Base-by-base conservation (phyloP, 148 eudicot genomes). In the Suaeda aralocaspica region DNA sequence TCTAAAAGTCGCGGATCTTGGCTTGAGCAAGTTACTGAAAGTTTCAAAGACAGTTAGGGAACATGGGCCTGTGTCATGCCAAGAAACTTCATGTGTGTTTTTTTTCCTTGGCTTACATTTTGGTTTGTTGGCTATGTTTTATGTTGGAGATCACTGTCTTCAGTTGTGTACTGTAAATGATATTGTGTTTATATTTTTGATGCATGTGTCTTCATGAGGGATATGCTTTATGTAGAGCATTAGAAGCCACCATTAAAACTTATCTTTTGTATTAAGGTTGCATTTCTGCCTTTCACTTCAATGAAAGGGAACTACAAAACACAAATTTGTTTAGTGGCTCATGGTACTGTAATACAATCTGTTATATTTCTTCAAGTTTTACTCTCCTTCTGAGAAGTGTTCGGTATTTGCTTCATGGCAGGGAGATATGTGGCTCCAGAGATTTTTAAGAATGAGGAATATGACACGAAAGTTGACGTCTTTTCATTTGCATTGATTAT, bases 401-500 rank as follows among this genome's bases (percentile, higher is more conserved):
- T 55, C 34, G 1, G 30, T 15, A 12, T 28, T 29, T 62, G 36
- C 60, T 64, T 25, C 29, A n/a, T 64, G 45, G 52, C 81, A 93
- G 96, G 98, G 70, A 81, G 98, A 78, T 93, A 93, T 80, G 74
- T 85, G 79, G 92, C 98, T 77, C 98, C 98, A 19, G 96, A 90
- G 82, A 80, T 88, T 59, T 93, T 84, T 59, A 90, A 76, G 75
- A 85, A 90, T 66, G 87, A 88, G 76, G 98, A 82, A 61, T 93
- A 88, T 60, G 92, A 90, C 74, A 88, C 89, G 22, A 90, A 93
- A 81, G 92, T 88, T 81, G 98, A 93, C 75, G 98, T 93, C 19
- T 93, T 93, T 72, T 93, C 96, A 42, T 93, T 92, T 78, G 89
- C 95, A 52, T 72, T 93, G 66, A 93, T 93, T 67, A 77, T 93